phyloP scores from a whole-genome alignment of 2,329 filamentous ascomycete species.

The Davidsoniella virescens region DNA sequence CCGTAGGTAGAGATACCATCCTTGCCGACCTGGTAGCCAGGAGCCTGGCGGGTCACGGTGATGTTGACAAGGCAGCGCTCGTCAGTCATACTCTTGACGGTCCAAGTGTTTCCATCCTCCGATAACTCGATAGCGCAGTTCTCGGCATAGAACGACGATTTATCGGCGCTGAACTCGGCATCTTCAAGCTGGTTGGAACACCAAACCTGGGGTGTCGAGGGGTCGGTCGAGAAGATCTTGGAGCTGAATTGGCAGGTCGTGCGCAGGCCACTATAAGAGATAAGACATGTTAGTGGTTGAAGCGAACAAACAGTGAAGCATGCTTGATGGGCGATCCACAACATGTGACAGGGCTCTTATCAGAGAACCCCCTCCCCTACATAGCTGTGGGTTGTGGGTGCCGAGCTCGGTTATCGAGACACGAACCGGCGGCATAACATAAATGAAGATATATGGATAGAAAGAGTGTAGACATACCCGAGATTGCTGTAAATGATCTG shows the following conservation, averaged over 20 bases:
- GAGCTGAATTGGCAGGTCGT: slow-evolving; percentile 87
- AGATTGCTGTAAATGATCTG: slow-evolving; percentile 98
- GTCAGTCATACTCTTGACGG: slow-evolving; percentile 81
- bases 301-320: not conserved
- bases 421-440: slow-evolving; percentile 4
- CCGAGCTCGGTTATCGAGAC: too few species aligned
- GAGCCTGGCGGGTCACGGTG: slow-evolving; percentile 57
- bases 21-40: slow-evolving; percentile 72
- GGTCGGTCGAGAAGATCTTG: slow-evolving; percentile 72
- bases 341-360: not conserved
- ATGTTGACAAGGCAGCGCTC: slow-evolving; percentile 69
- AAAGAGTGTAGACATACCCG: slow-evolving; percentile 41
- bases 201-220: slow-evolving; percentile 63
- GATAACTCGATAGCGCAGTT: slow-evolving; percentile 74
- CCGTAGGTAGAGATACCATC: slow-evolving; percentile 75
- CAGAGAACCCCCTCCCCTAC: not conserved
- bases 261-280: slow-evolving; percentile 53
- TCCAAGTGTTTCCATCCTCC: slow-evolving; percentile 66
- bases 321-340: not conserved
- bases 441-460: not conserved
- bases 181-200: slow-evolving; percentile 65
- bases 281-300: not conserved
- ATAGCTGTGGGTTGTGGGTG: slow-evolving; percentile 14
- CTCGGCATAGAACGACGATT: slow-evolving; percentile 70
- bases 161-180: slow-evolving; percentile 70